phyloP scores from a whole-genome alignment of 805 yeast species.

The Kuraishia cidri region DNA sequence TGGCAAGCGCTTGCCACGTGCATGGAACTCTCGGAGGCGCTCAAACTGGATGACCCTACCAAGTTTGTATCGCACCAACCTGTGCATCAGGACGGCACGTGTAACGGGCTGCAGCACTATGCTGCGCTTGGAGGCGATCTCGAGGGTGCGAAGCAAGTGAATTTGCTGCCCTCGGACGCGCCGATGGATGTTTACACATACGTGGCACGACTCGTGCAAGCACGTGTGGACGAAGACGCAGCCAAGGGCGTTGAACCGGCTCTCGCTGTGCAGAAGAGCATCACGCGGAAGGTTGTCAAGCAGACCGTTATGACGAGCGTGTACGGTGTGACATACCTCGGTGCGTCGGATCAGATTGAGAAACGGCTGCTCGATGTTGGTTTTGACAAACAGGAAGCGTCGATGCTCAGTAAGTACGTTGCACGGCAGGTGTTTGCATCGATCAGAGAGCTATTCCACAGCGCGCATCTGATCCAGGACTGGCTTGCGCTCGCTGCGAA shows the following conservation, averaged over 20 bases:
- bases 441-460: slow-evolving; percentile 75
- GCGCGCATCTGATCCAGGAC: slow-evolving; percentile 93
- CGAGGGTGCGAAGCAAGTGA: slow-evolving; percentile 78
- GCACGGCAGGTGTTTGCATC: slow-evolving; percentile 76
- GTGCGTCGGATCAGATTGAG: slow-evolving; percentile 84
- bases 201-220: slow-evolving; percentile 58
- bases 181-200: slow-evolving; percentile 74
- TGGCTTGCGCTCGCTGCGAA: slow-evolving; percentile 90
- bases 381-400: slow-evolving; percentile 30
- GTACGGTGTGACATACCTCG: slow-evolving; percentile 91
- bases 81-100: slow-evolving; percentile 81
- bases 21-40: slow-evolving; percentile 56
- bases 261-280: slow-evolving; percentile 42
- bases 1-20: slow-evolving; percentile 76
- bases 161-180: slow-evolving; percentile 56
- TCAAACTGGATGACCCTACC: slow-evolving; percentile 53
- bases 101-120: slow-evolving; percentile 81
- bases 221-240: slow-evolving; percentile 44
- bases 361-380: slow-evolving; percentile 61
- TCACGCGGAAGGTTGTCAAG: slow-evolving; percentile 83
- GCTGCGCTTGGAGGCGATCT: slow-evolving; percentile 83
- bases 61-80: slow-evolving; percentile 64
- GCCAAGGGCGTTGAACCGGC: slow-evolving; percentile 48
- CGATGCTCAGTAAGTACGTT: slow-evolving; percentile 50
- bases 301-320: slow-evolving; percentile 98